A percentile compares a stretch with the other conserved stretches of the same genome.
These are phyloP conservation scores for Saccharomycopsis selenospora DNA, from an alignment of 805 yeast species.

Conservation along the genomic window DNA sequence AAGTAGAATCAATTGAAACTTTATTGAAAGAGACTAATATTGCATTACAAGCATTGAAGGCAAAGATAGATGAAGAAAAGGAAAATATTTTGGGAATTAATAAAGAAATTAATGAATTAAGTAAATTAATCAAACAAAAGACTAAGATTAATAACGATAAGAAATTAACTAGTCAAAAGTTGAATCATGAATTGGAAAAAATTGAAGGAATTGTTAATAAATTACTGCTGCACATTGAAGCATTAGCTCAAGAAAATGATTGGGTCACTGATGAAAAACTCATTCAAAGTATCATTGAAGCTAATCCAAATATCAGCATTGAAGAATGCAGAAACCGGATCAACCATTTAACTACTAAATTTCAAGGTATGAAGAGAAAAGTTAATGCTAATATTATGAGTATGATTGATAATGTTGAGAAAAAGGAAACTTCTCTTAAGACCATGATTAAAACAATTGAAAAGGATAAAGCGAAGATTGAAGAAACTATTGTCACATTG, in stretches of 20 bases:
- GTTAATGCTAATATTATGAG: constrained; percentile 84
- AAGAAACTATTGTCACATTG: constrained; percentile 74
- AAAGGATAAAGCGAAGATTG: constrained; percentile 82
- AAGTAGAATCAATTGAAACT: constrained; percentile 23
- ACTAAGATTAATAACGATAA: constrained; percentile 35
- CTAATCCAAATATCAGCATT: constrained; percentile 56
- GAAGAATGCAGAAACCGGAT: constrained; percentile 55
- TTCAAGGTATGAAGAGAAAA: constrained; percentile 65
- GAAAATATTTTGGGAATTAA: constrained; percentile 58
- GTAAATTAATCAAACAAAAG: constrained; percentile 38
- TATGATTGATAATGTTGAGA: constrained; percentile 86
- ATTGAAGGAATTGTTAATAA: constrained; percentile 32
- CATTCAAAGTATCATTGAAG: constrained; percentile 48
- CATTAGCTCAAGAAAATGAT: constrained; percentile 46
- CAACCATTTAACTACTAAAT: constrained; percentile 47
- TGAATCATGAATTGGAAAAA: constrained; percentile 49
- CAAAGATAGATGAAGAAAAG: constrained; percentile 46
- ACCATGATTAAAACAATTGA: constrained; percentile 82
- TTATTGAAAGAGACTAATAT: constrained; percentile 23
- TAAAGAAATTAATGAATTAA: constrained; percentile 66
- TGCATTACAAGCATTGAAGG: constrained; percentile 22
- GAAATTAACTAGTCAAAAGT: constrained; percentile 46
- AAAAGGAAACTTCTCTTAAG: constrained; percentile 69
- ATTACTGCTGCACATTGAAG: constrained; percentile 35
- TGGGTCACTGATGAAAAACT: constrained; percentile 69